Evolutionary conservation across 2,329 filamentous ascomycete species (phyloP), one percentile per base, ranked within the genome.

Genomic region (Alternaria sp.): DNA sequence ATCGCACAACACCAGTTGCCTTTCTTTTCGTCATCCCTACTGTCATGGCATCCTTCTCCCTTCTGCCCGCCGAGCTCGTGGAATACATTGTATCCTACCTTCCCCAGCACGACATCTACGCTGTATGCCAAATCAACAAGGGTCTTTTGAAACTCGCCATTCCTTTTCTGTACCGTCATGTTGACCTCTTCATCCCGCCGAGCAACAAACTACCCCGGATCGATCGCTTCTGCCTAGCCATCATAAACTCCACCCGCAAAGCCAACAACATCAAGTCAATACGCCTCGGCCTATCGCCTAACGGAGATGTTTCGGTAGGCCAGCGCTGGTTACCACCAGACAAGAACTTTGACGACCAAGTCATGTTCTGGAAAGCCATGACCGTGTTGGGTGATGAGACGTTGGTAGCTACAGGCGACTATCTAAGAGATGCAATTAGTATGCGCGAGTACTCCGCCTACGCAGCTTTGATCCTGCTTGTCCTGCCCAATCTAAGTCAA

Each of bases 361-460:
- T 51, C 7, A 58, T 67, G 59, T 61, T 64, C 11, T 12, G 54
- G 6, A 59, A 60, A 14, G 66, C 63, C 12, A 63, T 68, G 55
- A 26, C 51, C 3, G 55, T 53, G 11, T 34, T 72, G 18, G 42
- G 59, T 3, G 48, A 63, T 7, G 64, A 70, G 51, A 62, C 64
- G 12, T 30, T 71, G 14, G 58, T 72, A 7, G 34, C 62, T 22
- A 48, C 60, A 3, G 55, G 30, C 30, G 62, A 69, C n/a, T 66
- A 67, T 51, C 61, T 70, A 6, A 59, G 55, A 48, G 61, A 70
- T 38, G 66, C 64, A 9, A 60, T 73, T 14, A 32, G 30, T 26
- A 59, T 64, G 53, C 63, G 69, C 48, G 71, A 73, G 28, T 74
- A 73, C 47, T 69, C 69, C 8, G 67, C 69, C 30, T 73, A 71